These are phyloP conservation scores for Xylaria palmicola DNA, from an alignment of 495 filamentous ascomycete genomes.

Conservation along the genomic window DNA sequence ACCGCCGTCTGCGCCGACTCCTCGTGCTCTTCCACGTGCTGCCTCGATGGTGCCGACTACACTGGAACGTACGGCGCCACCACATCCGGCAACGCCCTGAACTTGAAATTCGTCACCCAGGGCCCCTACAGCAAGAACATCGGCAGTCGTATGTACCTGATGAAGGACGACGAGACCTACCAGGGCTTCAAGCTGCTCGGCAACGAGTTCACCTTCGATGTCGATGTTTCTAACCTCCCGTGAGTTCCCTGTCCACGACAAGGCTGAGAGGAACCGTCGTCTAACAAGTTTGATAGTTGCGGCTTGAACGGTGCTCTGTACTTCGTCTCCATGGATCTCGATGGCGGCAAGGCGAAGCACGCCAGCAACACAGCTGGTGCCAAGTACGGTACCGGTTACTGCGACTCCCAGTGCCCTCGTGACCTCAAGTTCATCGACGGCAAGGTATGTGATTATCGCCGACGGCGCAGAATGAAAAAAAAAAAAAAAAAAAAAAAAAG, in stretches of 20 bases:
- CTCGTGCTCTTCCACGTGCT: constrained; percentile 59
- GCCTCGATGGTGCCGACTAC: constrained; percentile 65
- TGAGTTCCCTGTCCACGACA: neutral
- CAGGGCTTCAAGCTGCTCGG: constrained; percentile 61
- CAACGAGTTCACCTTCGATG: constrained; percentile 70
- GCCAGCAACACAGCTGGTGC: constrained; percentile 56
- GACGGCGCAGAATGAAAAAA: constrained; percentile 55
- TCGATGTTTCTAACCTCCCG: constrained; percentile 63
- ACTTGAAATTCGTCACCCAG: constrained; percentile 60
- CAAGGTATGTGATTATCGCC: constrained; percentile 30
- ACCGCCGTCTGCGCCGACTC: constrained; percentile 51
- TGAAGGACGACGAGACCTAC: constrained; percentile 59
- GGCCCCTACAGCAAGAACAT: constrained; percentile 51
- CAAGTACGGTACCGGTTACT: constrained; percentile 60
- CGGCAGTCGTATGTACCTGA: constrained; percentile 62
- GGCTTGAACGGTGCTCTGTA: constrained; percentile 59
- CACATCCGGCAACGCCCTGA: constrained; percentile 52
- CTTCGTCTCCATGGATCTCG: constrained; percentile 56
- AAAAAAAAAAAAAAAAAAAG: neutral
- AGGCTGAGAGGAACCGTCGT: neutral
- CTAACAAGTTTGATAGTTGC: constrained; percentile 36
- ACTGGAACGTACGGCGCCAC: constrained; percentile 59
- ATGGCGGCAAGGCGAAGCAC: constrained; percentile 51
- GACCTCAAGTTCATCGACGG: constrained; percentile 52
- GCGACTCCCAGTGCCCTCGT: constrained; percentile 56